Evolutionary conservation across 805 yeast species (phyloP), one percentile per base, ranked within the genome.

Genomic region (Lipomyces sp.): DNA sequence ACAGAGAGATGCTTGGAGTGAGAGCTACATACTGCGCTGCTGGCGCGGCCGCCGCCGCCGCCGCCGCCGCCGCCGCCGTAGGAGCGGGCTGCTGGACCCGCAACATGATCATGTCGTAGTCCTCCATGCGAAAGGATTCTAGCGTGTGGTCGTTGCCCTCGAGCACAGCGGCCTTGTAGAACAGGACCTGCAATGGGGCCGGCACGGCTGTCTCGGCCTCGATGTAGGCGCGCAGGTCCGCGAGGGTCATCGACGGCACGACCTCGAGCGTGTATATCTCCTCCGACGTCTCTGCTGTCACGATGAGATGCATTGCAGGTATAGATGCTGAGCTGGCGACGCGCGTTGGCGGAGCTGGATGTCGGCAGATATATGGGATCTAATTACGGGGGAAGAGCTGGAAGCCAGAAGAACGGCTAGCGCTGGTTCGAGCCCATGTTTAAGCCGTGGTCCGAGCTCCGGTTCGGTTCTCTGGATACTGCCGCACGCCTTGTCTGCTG

Each of bases 201-300:
- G 71, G 69, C 44, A 83, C 74, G 13, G 72, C 75, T 7, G 88
- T 76, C 62, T 87, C 95, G 1, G 83, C 80, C 53, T 82, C 83
- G 8, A 89, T 63, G 57, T 83, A 80, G 0, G 91, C 95, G 52
- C 78, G 74, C 58, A 90, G 75, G 64, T 89, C 96, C 13, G 66
- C 72, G 8, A 88, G 64, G 0, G 80, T 65, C 72, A 88, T 75
- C 13, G 82, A 84, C 1, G 70, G 77, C 3, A 86, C 77, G 3
- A 87, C 75, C 45, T 88, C 95, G 1, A 86, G 74, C 2, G 69
- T 66, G 47, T 76, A 65, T 10, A 81, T 70, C 31, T 70, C 73
- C 31, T 78, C 85, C n/a, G 73, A 68, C 16, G 68, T 63, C 35
- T 72, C 78, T 41, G 77, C 70, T 0, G 81, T 74, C 28, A 82